A percentile compares a stretch with the other conserved stretches of the same genome.
phyloP scores from a whole-genome alignment of 768 basidiomycete genomes.

The Ramaria sp. region DNA sequence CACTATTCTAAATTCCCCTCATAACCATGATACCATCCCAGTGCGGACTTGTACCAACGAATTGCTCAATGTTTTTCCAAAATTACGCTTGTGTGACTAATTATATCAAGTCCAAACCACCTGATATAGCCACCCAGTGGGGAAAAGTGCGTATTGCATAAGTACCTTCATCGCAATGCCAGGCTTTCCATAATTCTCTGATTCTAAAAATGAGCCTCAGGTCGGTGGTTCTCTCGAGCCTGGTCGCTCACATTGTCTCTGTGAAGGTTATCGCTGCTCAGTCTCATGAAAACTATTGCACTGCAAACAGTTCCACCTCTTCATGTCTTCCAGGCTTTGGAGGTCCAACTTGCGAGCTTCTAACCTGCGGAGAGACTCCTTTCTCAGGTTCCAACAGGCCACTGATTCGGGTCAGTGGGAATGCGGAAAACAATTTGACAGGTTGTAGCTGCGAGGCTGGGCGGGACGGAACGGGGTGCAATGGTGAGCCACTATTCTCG shows the following conservation, averaged over 20 bases:
- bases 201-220: no score
- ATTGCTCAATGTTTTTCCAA: no score
- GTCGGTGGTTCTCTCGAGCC: no score
- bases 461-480: conserved; percentile 72
- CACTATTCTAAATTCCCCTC: no score
- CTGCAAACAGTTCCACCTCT: conserved; percentile 44
- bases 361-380: conserved; percentile 72
- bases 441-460: conserved; percentile 61
- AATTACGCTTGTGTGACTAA: no score
- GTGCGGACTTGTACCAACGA: no score
- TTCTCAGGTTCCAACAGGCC: conserved; percentile 57
- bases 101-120: no score
- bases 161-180: no score
- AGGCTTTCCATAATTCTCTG: no score
- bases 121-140: no score
- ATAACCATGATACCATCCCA: no score
- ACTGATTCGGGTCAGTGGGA: conserved; percentile 29
- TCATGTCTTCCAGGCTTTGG: conserved; percentile 78
- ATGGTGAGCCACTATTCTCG: conserved; percentile 19
- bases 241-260: neutral
- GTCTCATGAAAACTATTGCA: conserved; percentile 62
- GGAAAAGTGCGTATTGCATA: no score
- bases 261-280: conserved; percentile 10
- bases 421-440: conserved; percentile 24
- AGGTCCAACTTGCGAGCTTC: conserved; percentile 53